phyloP scores from a whole-genome alignment of 768 basidiomycete genomes.

The Termitomyces sp. region DNA sequence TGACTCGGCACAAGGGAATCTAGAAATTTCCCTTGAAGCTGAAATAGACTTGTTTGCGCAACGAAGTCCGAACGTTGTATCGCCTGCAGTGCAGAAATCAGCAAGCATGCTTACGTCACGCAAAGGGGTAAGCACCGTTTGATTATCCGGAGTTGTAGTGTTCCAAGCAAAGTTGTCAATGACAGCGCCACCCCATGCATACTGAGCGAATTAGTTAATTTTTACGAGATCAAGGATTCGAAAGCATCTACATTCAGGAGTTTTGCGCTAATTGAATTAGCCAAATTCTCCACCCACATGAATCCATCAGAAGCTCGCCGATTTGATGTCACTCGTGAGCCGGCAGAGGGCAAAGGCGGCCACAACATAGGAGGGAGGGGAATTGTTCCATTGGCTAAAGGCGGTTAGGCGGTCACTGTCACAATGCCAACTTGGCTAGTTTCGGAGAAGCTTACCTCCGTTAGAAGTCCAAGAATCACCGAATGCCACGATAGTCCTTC shows the following conservation, averaged over 20 bases:
- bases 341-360: conserved; percentile 26
- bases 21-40: conserved; percentile 22
- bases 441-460: neutral
- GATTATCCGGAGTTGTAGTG: conserved; percentile 22
- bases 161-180: conserved; percentile 29
- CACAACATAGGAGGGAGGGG: conserved; percentile 25
- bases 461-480: conserved; percentile 3
- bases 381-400: conserved; percentile 24
- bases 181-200: conserved; percentile 28
- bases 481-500: neutral
- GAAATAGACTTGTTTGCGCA: conserved; percentile 20
- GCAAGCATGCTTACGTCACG: neutral
- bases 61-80: conserved; percentile 23
- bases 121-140: conserved; percentile 10
- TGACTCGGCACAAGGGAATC: conserved; percentile 20
- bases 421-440: neutral
- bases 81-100: conserved; percentile 3
- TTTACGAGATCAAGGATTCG: neutral
- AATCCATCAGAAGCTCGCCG: conserved; percentile 26
- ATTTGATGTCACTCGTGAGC: conserved; percentile 20
- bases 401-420: neutral
- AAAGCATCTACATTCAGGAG: conserved; percentile 16
- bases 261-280: conserved; percentile 22
- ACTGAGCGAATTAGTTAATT: conserved; percentile 10
- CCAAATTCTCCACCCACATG: conserved; percentile 26